Conservation (phyloP, 306 rosid species). For the Aeschynomene evenia region DNA sequence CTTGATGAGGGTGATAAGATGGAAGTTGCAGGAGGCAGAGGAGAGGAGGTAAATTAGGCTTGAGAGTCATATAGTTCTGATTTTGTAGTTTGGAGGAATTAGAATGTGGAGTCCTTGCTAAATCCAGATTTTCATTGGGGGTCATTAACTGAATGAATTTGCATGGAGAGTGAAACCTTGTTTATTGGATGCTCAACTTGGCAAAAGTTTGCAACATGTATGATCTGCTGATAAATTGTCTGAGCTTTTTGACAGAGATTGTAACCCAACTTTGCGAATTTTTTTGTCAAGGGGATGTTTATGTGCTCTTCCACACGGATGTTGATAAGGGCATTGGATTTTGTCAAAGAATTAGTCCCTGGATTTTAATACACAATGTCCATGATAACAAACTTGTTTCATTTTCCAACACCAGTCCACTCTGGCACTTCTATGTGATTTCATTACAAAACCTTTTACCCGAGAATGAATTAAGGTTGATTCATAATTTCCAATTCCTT, state of each 20-base stretch:
- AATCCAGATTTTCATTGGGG: background rate
- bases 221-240: background rate
- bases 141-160: background rate
- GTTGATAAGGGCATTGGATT: background rate
- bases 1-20: too few species aligned
- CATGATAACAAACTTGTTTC: background rate
- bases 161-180: conserved; percentile 3
- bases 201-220: background rate
- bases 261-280: background rate
- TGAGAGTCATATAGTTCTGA: conserved; percentile 16
- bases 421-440: too few species aligned
- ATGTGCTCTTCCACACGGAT: background rate
- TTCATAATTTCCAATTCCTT: background rate
- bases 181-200: background rate
- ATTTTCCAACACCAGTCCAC: too few species aligned
- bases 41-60: conserved; percentile 14
- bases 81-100: background rate
- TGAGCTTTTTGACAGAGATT: background rate
- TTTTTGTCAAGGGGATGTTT: background rate
- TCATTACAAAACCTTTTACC: too few species aligned
- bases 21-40: conserved; percentile 31
- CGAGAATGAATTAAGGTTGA: background rate
- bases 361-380: background rate
- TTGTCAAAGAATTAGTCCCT: background rate
- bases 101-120: background rate